phyloP scores from a whole-genome alignment of 202 grass and related monocot genomes.

The Panicum hallii region DNA sequence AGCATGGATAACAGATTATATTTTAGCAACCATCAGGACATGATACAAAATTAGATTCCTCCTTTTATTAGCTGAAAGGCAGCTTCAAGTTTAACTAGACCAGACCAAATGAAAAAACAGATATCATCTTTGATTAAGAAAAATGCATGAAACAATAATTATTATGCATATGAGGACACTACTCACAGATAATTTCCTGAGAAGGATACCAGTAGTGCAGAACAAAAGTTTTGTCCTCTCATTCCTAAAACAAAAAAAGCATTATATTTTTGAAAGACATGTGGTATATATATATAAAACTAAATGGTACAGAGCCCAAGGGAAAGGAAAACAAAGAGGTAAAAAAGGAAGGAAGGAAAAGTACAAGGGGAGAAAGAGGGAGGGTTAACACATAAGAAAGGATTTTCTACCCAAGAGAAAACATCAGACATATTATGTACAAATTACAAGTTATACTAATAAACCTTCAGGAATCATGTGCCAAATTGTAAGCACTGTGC shows the following conservation, averaged over 20 bases:
- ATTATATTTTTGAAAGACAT: slow-evolving; percentile 14
- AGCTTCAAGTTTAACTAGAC: slow-evolving; percentile 1
- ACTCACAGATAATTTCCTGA: slow-evolving; percentile 90
- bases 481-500: slow-evolving; percentile 9
- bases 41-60: background rate
- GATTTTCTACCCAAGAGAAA: slow-evolving; percentile 22
- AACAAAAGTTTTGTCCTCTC: slow-evolving; percentile 93
- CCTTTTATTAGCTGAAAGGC: slow-evolving; percentile 30
- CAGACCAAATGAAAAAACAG: slow-evolving; percentile 24
- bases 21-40: slow-evolving; percentile 18
- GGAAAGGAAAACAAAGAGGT: background rate
- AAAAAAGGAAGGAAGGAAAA: background rate
- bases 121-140: slow-evolving; percentile 16
- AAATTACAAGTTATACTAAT: slow-evolving; percentile 18
- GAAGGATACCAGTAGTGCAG: slow-evolving; percentile 97
- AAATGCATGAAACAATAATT: slow-evolving; percentile 43
- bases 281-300: slow-evolving; percentile 8
- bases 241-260: slow-evolving; percentile 67
- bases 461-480: slow-evolving; percentile 12
- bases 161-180: slow-evolving; percentile 29
- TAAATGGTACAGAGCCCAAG: background rate
- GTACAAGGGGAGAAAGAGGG: background rate
- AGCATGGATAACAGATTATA: slow-evolving; percentile 23
- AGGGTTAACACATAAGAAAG: background rate
- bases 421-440: slow-evolving; percentile 36